Evolutionary conservation across 768 basidiomycete genomes (phyloP), one percentile per base, ranked within the genome.

Genomic region (Pleurotus eryngii): DNA sequence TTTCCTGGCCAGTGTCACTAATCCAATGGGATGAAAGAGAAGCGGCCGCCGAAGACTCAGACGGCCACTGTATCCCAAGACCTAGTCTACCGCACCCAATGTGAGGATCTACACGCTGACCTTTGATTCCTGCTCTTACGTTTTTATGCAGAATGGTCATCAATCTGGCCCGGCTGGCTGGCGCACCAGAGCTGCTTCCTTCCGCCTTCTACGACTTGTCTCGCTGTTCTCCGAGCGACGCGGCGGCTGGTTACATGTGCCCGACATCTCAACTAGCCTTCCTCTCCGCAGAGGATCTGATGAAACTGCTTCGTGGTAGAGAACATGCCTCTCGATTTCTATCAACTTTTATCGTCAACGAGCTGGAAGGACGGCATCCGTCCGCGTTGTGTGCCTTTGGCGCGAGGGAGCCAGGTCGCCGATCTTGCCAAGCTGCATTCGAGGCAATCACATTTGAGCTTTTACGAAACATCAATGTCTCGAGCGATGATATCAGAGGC

Each of bases 171-270:
- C 77, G 82, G 57, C 79, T 81, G 56, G 77, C 80, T 24, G 70
- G 81, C 42, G 76, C 83, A 0, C 73, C 72, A 0, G 79, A 83
- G 61, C 79, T 91, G 35, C 74, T 90, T 3, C 87, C 89, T 4
- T 80, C 89, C 26, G 89, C 89, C 4, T 89, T 89, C 71, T 92
- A 92, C 68, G 90, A 91, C 67, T 79, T 92, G 42, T 90, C 86
- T 18, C 86, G 90, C 40, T 82, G 73, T 62, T 71, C 80, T 27
- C 83, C 86, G 1, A 89, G 84, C 63, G 81, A 83, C 49, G 81
- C 83, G 35, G 80, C 81, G 26, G 68, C 74, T 5, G 87, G 86
- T 5, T 74, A 79, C 66, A 74, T 69, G 55, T 76, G 69, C 60
- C 63, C 71, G 17, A 57, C 68, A 49, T 71, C 71, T 40, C 67